Percentiles rank a stretch among this genome's conserved stretches.
These are phyloP conservation scores for Mycosphaerella sp. DNA, from an alignment of 2,329 filamentous ascomycete genomes.

Conservation along the genomic window DNA sequence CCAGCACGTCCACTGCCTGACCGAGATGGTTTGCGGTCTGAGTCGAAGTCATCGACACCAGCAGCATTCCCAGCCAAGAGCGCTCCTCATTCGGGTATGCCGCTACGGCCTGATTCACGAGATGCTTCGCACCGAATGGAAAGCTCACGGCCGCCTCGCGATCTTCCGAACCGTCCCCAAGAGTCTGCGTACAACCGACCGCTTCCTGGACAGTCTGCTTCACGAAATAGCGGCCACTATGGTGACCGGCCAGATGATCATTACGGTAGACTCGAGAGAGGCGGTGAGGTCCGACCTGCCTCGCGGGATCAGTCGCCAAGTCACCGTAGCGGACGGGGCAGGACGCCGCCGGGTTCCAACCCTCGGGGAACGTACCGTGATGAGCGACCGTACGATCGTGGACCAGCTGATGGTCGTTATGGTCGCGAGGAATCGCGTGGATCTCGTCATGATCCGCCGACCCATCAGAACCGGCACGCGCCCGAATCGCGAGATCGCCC, in stretches of 20 bases:
- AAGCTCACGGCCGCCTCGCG: slow-evolving; percentile 33
- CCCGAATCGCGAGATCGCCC: slow-evolving; percentile 15
- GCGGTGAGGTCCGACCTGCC: slow-evolving; percentile 32
- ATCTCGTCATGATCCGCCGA: slow-evolving; percentile 16
- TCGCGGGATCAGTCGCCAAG: slow-evolving; percentile 39
- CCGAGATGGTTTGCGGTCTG: slow-evolving; percentile 12
- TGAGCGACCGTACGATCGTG: slow-evolving; percentile 18
- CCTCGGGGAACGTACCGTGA: slow-evolving; percentile 15
- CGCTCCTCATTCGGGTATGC: slow-evolving; percentile 17
- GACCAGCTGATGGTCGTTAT: slow-evolving; percentile 7
- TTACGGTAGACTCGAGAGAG: slow-evolving; percentile 42
- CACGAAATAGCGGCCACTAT: slow-evolving; percentile 24
- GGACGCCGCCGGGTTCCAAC: slow-evolving; percentile 31
- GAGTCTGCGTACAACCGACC: slow-evolving; percentile 12
- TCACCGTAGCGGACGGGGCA: slow-evolving; percentile 29
- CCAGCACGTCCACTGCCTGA: not conserved
- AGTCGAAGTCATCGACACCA: slow-evolving; percentile 23
- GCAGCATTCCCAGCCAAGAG: slow-evolving; percentile 18
- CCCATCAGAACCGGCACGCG: slow-evolving; percentile 10
- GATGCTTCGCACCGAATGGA: slow-evolving; percentile 26
- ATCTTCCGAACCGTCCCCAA: slow-evolving; percentile 42
- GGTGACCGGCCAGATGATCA: slow-evolving; percentile 32
- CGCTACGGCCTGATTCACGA: slow-evolving; percentile 33
- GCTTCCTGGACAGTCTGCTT: slow-evolving; percentile 6
- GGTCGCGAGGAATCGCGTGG: slow-evolving; percentile 17